A percentile compares a stretch with the other conserved stretches of the same genome.
Conservation (phyloP, 805 yeast genomes). For the Lipomyces chichibuensis region DNA sequence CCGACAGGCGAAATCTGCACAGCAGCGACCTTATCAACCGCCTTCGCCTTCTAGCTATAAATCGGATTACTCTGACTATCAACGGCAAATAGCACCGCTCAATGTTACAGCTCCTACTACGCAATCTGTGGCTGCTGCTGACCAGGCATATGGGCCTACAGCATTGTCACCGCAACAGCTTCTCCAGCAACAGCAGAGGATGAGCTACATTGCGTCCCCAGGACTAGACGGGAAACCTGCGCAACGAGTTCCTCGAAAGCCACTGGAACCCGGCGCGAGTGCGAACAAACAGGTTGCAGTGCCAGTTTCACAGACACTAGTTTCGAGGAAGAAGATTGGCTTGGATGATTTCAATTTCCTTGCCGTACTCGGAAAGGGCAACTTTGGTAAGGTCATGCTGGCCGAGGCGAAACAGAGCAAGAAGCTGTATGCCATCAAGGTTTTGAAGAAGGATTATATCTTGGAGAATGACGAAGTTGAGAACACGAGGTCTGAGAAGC, state of each 20-base stretch:
- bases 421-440: slow-evolving; percentile 91
- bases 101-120: not conserved
- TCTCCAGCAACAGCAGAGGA: not conserved
- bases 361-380: slow-evolving; percentile 97
- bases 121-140: slow-evolving; percentile 1
- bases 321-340: slow-evolving; percentile 60
- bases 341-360: slow-evolving; percentile 91
- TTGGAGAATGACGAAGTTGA: slow-evolving; percentile 96
- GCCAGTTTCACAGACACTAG: slow-evolving; percentile 10
- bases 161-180: not conserved
- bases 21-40: slow-evolving; percentile 14
- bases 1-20: not conserved
- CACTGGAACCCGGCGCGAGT: not conserved
- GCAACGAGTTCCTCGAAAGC: slow-evolving; percentile 10
- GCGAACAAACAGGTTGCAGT: slow-evolving; percentile 5
- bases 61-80: slow-evolving; percentile 18
- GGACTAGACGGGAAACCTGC: not conserved
- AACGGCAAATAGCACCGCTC: slow-evolving; percentile 37
- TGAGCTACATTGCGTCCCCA: slow-evolving; percentile 6
- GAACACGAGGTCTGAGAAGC: slow-evolving; percentile 90
- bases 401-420: slow-evolving; percentile 88
- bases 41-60: slow-evolving; percentile 5
- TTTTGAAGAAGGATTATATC: slow-evolving; percentile 91
- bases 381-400: slow-evolving; percentile 96
- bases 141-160: not conserved